Evolutionary conservation across 75 land plant genomes (phyloP).

Genomic region (Gnetum montanum): DNA sequence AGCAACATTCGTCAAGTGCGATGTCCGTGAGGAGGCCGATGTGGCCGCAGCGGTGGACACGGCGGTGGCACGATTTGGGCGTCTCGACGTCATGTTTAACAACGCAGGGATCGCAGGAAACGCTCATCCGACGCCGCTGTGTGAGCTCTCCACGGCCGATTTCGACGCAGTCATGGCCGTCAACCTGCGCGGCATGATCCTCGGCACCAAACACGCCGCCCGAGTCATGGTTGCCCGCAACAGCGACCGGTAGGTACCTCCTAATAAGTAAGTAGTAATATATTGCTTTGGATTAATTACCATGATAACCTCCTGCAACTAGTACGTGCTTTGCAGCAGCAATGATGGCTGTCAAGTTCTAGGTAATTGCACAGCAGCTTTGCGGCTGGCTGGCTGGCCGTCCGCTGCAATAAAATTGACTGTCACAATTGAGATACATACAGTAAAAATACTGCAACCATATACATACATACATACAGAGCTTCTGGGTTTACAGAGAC

Average conservation of each 20-base stretch:
- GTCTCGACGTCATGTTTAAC: conserved; percentile 37
- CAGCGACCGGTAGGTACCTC: conserved; percentile 12
- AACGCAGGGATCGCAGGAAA: conserved; percentile 29
- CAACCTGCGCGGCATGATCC: conserved; percentile 15
- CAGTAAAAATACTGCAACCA: too few species aligned
- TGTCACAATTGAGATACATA: too few species aligned
- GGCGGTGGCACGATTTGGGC: conserved; percentile 13
- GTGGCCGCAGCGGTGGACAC: conserved; percentile 17
- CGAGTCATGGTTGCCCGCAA: background rate
- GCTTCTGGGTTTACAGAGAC: too few species aligned
- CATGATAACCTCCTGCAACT: too few species aligned
- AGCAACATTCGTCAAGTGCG: conserved; percentile 26
- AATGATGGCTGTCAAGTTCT: too few species aligned
- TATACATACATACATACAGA: too few species aligned
- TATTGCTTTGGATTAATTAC: too few species aligned
- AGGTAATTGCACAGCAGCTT: too few species aligned
- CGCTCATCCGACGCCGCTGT: background rate
- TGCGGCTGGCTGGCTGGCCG: too few species aligned
- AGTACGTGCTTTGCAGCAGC: too few species aligned
- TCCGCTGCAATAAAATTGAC: too few species aligned
- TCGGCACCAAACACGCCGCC: conserved; percentile 26
- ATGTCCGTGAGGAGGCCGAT: conserved; percentile 28
- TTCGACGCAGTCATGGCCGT: conserved; percentile 14
- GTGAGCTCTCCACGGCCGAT: conserved; percentile 7
- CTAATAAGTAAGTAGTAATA: too few species aligned